A percentile compares a stretch with the other conserved stretches of the same genome.
Conservation (phyloP, 148 eudicot genomes). For the Vaccinium corymbosum region DNA sequence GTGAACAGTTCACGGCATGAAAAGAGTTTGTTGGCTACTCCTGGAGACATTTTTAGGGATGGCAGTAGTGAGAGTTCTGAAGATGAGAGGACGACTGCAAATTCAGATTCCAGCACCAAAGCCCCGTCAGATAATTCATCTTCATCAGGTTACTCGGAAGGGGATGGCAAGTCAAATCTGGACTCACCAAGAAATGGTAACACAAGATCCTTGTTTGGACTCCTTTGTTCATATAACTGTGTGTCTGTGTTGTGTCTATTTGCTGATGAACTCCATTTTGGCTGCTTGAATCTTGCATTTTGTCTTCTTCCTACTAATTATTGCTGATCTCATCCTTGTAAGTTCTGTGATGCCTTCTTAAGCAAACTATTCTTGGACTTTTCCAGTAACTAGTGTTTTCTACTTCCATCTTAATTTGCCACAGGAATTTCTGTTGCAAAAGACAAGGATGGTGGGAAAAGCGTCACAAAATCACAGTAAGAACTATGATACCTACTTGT, state of each 20-base stretch:
- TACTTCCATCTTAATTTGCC: slow-evolving; percentile 16
- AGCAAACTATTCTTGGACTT: slow-evolving; percentile 4
- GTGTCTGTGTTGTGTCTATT: not conserved
- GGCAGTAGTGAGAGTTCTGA: slow-evolving; percentile 52
- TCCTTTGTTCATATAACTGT: not conserved
- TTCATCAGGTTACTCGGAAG: slow-evolving; percentile 48
- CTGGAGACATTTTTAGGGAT: slow-evolving; percentile 50
- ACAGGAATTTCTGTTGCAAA: slow-evolving; percentile 36
- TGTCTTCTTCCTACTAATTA: not conserved
- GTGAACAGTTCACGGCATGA: slow-evolving; percentile 27
- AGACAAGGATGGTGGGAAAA: slow-evolving; percentile 20
- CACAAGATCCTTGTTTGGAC: slow-evolving; percentile 1
- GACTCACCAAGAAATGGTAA: slow-evolving; percentile 39
- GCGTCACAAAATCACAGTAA: slow-evolving; percentile 35
- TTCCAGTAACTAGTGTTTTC: slow-evolving; percentile 7
- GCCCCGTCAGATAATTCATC: slow-evolving; percentile 48
- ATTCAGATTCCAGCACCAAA: slow-evolving; percentile 45
- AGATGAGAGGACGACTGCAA: slow-evolving; percentile 25
- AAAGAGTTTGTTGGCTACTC: slow-evolving; percentile 39
- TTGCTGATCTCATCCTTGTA: not conserved
- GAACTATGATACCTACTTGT: slow-evolving; percentile 8
- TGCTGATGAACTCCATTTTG: slow-evolving; percentile 8
- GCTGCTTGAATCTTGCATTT: not conserved
- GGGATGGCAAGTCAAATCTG: slow-evolving; percentile 34
- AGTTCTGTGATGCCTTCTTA: not conserved